phyloP scores from a whole-genome alignment of 2,329 filamentous ascomycete species.

The Verticillium longisporum region DNA sequence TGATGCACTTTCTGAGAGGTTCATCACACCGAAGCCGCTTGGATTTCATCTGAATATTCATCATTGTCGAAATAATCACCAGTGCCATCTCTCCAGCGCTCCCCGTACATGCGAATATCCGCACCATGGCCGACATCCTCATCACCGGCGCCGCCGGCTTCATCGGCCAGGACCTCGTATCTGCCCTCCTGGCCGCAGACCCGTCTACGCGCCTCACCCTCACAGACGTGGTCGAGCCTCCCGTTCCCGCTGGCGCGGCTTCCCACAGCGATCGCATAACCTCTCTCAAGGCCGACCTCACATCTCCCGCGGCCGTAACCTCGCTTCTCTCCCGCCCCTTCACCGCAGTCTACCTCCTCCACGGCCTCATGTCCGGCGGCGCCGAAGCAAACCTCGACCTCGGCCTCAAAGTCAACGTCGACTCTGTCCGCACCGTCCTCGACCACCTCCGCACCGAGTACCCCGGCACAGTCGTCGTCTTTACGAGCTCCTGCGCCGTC shows the following conservation, averaged over 20 bases:
- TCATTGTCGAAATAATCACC: too few species aligned
- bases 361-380: constrained; percentile 51
- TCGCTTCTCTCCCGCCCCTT: constrained; percentile 17
- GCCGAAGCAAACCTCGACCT: constrained; percentile 47
- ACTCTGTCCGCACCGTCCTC: constrained; percentile 41
- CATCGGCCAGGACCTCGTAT: constrained; percentile 54
- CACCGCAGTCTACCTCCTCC: constrained; percentile 23
- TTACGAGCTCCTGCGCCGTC: constrained; percentile 46
- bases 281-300: constrained; percentile 23
- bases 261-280: constrained; percentile 12
- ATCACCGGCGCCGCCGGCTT: constrained; percentile 61
- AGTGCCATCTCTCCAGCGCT: too few species aligned
- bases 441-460: constrained; percentile 37
- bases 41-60: too few species aligned
- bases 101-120: not conserved
- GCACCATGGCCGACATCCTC: constrained; percentile 28
- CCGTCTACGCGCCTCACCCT: constrained; percentile 33
- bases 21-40: too few species aligned
- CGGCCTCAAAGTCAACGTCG: constrained; percentile 45
- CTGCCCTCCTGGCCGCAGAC: constrained; percentile 40
- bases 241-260: constrained; percentile 30
- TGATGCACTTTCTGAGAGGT: too few species aligned
- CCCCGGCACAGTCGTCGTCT: constrained; percentile 42
- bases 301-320: constrained; percentile 19
- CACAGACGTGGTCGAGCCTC: constrained; percentile 48